These are phyloP conservation scores for Ceratobasidium sp. DNA, from an alignment of 1,284 basidiomycete species.

Conservation along the genomic window DNA sequence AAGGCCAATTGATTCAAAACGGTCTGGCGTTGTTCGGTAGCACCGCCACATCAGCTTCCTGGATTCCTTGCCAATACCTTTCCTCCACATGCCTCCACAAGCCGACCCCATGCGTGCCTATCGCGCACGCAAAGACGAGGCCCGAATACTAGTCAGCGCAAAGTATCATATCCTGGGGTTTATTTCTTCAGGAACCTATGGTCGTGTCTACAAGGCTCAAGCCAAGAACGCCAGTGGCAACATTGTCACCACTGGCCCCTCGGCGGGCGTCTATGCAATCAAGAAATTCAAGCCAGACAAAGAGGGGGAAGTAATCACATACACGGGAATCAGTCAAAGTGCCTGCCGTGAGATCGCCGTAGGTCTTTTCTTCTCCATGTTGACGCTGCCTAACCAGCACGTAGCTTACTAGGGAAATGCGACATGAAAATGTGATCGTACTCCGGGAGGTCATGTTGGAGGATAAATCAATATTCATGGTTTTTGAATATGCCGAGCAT, in stretches of 20 bases:
- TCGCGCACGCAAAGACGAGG: slow-evolving; percentile 77
- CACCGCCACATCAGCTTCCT: slow-evolving; percentile 33
- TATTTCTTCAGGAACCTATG: slow-evolving; percentile 98
- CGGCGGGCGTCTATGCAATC: slow-evolving; percentile 86
- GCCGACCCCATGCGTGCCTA: slow-evolving; percentile 85
- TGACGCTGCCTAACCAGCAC: background rate
- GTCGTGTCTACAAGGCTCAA: slow-evolving; percentile 96
- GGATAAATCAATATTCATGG: slow-evolving; percentile 98
- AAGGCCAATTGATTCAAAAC: background rate
- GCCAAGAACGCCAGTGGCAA: slow-evolving; percentile 69
- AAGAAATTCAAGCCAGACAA: slow-evolving; percentile 99
- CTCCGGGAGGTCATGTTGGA: slow-evolving; percentile 96
- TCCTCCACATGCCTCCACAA: slow-evolving; percentile 22
- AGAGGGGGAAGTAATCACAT: slow-evolving; percentile 91
- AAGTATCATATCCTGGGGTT: slow-evolving; percentile 96
- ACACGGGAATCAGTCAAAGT: slow-evolving; percentile 97
- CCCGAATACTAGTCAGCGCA: slow-evolving; percentile 73
- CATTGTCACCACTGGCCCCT: slow-evolving; percentile 21
- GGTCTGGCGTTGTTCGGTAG: background rate
- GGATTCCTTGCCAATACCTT: background rate
- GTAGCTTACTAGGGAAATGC: slow-evolving; percentile 92
- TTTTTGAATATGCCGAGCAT: slow-evolving; percentile 99
- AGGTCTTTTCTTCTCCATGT: slow-evolving; percentile 53
- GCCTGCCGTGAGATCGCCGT: slow-evolving; percentile 96
- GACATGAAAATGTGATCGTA: slow-evolving; percentile 91